Conservation (phyloP, 192 early-diverging fungal genomes). For the Coemansia sp. region DNA sequence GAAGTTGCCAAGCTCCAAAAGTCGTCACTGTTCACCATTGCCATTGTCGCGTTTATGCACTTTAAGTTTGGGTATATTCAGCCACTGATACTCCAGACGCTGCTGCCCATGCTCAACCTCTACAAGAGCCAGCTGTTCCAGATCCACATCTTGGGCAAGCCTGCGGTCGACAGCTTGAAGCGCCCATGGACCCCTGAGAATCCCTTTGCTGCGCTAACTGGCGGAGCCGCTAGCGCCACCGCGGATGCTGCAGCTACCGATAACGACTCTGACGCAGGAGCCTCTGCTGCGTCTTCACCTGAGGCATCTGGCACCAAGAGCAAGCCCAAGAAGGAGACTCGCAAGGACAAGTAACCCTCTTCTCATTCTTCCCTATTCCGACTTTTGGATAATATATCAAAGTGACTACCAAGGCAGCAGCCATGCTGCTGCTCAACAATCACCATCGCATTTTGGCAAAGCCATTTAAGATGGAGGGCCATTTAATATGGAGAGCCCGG, state of each 20-base stretch:
- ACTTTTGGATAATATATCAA: background rate
- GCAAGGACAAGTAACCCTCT: slow-evolving; percentile 22
- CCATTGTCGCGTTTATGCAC: slow-evolving; percentile 76
- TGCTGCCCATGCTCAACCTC: slow-evolving; percentile 73
- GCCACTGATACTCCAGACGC: slow-evolving; percentile 82
- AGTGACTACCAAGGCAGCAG: no score
- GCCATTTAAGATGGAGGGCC: background rate
- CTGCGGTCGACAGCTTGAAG: slow-evolving; percentile 73
- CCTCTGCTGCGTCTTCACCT: slow-evolving; percentile 6
- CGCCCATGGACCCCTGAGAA: slow-evolving; percentile 80
- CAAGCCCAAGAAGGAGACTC: slow-evolving; percentile 20
- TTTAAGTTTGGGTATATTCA: slow-evolving; percentile 86
- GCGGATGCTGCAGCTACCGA: background rate
- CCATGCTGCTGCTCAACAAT: background rate
- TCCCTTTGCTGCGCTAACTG: slow-evolving; percentile 62
- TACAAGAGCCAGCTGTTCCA: slow-evolving; percentile 70
- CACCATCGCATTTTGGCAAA: background rate
- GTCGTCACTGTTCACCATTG: slow-evolving; percentile 66
- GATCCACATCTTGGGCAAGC: slow-evolving; percentile 74
- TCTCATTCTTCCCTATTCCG: background rate
- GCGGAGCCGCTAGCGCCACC: background rate
- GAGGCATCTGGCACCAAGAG: slow-evolving; percentile 1
- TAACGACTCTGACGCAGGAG: slow-evolving; percentile 1
- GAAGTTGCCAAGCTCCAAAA: slow-evolving; percentile 69
- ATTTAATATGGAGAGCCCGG: background rate